Evolutionary conservation across 768 basidiomycete genomes (phyloP).

Genomic region (Cyclocybe cylindracea): DNA sequence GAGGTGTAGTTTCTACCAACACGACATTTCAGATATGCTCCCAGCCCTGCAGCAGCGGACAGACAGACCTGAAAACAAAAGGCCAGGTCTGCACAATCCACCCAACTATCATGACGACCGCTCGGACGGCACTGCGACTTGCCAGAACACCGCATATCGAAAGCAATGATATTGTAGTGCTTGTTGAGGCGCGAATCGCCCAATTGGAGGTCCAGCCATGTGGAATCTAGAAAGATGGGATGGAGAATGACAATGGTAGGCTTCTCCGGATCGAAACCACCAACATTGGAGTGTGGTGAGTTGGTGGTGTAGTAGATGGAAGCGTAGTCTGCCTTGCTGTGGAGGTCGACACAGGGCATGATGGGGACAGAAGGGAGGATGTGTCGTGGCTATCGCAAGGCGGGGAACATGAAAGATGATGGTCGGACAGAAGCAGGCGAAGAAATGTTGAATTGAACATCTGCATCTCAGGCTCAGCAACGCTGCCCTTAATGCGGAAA

Average conservation of each 20-base stretch:
- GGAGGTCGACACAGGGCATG: slow-evolving; percentile 74
- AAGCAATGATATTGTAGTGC: slow-evolving; percentile 71
- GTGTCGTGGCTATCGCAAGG: slow-evolving; percentile 13
- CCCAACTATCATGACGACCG: slow-evolving; percentile 70
- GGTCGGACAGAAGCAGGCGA: not conserved
- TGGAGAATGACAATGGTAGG: slow-evolving; percentile 71
- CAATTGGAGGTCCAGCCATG: slow-evolving; percentile 68
- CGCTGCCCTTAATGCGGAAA: no score
- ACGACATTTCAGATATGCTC: not conserved
- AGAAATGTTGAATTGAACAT: not conserved
- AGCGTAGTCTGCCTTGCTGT: slow-evolving; percentile 63
- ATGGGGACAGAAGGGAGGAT: slow-evolving; percentile 7
- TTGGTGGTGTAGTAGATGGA: slow-evolving; percentile 77
- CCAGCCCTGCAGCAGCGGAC: not conserved
- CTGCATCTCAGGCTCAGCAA: no score
- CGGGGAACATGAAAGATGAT: slow-evolving; percentile 15
- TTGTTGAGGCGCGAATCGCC: slow-evolving; percentile 62
- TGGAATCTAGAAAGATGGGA: slow-evolving; percentile 66
- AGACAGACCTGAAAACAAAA: slow-evolving; percentile 52
- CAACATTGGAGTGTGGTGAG: slow-evolving; percentile 55
- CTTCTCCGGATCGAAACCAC: slow-evolving; percentile 64
- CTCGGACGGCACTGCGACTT: slow-evolving; percentile 54
- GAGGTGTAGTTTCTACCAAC: slow-evolving; percentile 54
- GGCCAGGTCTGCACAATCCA: slow-evolving; percentile 78
- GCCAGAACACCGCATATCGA: slow-evolving; percentile 70